Percentiles rank a stretch among this genome's conserved stretches.
These are phyloP conservation scores for Spatholobus suberectus DNA, from an alignment of 306 rosid species.

Conservation along the genomic window DNA sequence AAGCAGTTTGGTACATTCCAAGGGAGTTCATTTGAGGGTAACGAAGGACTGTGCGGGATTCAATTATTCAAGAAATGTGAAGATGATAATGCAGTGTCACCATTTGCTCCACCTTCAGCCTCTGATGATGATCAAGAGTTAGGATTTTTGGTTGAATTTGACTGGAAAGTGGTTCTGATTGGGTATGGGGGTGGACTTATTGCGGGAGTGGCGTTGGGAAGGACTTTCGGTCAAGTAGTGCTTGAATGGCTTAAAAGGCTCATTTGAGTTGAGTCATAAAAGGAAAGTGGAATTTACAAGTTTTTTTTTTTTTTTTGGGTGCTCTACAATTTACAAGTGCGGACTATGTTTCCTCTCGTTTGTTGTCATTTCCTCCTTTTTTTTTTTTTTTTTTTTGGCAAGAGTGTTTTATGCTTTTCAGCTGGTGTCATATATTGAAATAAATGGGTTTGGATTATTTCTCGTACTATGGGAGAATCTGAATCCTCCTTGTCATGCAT, in stretches of 20 bases:
- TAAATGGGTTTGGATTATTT: no score
- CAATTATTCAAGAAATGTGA: slow-evolving; percentile 29
- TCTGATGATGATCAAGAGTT: slow-evolving; percentile 21
- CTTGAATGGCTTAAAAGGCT: not conserved
- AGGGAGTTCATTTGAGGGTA: slow-evolving; percentile 27
- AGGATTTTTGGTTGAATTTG: not conserved
- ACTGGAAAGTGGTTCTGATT: slow-evolving; percentile 20
- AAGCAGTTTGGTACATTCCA: slow-evolving; percentile 34
- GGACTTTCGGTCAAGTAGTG: not conserved
- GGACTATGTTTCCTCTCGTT: no score
- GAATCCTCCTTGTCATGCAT: no score
- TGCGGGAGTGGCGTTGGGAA: slow-evolving; percentile 20
- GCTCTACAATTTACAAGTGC: no score
- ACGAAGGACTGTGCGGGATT: slow-evolving; percentile 37
- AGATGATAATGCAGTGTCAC: not conserved
- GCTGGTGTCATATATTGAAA: no score
- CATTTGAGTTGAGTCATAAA: no score
- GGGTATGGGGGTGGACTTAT: slow-evolving; percentile 44
- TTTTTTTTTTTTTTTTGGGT: no score
- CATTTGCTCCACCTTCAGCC: not conserved
- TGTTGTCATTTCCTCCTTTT: no score
- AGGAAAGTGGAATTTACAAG: no score
- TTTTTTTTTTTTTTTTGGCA: no score
- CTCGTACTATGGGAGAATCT: no score
- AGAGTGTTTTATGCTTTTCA: no score